Percentiles rank a stretch among this genome's conserved stretches.
Evolutionary conservation across 139 green algal genomes (phyloP).

Genomic region (Marvania coccoides): DNA sequence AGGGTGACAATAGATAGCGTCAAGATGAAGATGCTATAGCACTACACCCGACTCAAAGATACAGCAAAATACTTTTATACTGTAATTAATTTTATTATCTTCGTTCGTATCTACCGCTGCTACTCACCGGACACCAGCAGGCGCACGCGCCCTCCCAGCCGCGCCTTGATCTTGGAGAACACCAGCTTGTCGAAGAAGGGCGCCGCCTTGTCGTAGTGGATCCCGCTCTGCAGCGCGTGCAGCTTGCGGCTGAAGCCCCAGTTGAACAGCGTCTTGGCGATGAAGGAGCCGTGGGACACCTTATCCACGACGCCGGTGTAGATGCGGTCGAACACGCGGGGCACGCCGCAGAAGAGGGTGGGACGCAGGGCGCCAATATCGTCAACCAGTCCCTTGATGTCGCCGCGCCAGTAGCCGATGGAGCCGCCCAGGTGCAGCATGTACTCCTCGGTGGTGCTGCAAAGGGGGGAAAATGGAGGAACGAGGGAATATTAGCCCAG

Average conservation of each 20-base stretch:
- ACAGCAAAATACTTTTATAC: no score
- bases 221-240: slow-evolving; percentile 47
- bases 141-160: slow-evolving; percentile 42
- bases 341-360: slow-evolving; percentile 89
- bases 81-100: no score
- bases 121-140: slow-evolving; percentile 40
- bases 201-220: slow-evolving; percentile 27
- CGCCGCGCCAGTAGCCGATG: slow-evolving; percentile 78
- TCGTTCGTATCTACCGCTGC: no score
- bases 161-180: slow-evolving; percentile 57
- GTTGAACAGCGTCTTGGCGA: slow-evolving; percentile 75
- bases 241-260: slow-evolving; percentile 74
- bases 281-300: slow-evolving; percentile 23
- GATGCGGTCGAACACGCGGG: slow-evolving; percentile 94
- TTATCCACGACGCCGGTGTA: slow-evolving; percentile 64
- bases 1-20: no score
- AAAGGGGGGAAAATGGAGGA: neutral
- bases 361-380: slow-evolving; percentile 74
- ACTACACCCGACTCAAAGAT: no score
- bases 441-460: slow-evolving; percentile 65
- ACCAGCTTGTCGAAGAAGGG: slow-evolving; percentile 73
- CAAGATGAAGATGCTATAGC: no score
- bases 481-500: neutral
- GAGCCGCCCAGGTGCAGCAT: slow-evolving; percentile 59
- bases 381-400: slow-evolving; percentile 52